A percentile compares a stretch with the other conserved stretches of the same genome.
Conservation (phyloP, 2,329 filamentous ascomycete genomes). For the Cylindrodendrum hubeiense region DNA sequence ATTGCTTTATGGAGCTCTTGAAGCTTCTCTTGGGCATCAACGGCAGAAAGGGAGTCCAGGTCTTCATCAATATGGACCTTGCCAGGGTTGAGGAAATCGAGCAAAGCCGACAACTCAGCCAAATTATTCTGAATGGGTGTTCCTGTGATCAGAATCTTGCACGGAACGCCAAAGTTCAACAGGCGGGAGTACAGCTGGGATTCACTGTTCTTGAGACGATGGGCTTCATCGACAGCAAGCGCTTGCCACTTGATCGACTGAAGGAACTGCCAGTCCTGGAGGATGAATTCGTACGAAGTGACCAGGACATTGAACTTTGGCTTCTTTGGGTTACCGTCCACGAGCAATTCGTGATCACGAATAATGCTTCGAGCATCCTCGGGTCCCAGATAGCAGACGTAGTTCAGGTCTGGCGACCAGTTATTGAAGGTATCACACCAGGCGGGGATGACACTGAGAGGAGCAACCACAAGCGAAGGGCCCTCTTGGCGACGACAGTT, state of each 20-base stretch:
- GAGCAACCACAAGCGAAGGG: slow-evolving; percentile 96
- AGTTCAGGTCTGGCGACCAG: slow-evolving; percentile 97
- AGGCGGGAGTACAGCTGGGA: slow-evolving; percentile 92
- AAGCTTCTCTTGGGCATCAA: slow-evolving; percentile 88
- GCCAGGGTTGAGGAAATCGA: slow-evolving; percentile 98
- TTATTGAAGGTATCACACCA: slow-evolving; percentile 98
- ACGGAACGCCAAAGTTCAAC: slow-evolving; percentile 86
- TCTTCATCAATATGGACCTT: slow-evolving; percentile 92
- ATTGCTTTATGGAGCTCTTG: slow-evolving; percentile 87
- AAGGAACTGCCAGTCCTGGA: slow-evolving; percentile 86
- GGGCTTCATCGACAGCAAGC: slow-evolving; percentile 94
- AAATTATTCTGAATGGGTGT: slow-evolving; percentile 98
- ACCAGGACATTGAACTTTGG: slow-evolving; percentile 98
- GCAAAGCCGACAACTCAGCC: slow-evolving; percentile 88
- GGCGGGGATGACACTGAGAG: slow-evolving; percentile 94
- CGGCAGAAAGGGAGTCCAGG: slow-evolving; percentile 81
- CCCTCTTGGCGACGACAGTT: slow-evolving; percentile 92
- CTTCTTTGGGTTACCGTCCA: slow-evolving; percentile 87
- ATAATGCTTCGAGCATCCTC: slow-evolving; percentile 89
- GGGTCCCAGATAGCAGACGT: slow-evolving; percentile 95
- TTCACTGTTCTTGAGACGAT: slow-evolving; percentile 95
- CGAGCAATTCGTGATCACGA: slow-evolving; percentile 87
- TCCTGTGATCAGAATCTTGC: slow-evolving; percentile 92
- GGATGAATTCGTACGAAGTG: slow-evolving; percentile 97
- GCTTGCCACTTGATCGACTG: slow-evolving; percentile 97